phyloP scores from a whole-genome alignment of 495 filamentous ascomycete genomes.

The Talaromyces stipitatus region DNA sequence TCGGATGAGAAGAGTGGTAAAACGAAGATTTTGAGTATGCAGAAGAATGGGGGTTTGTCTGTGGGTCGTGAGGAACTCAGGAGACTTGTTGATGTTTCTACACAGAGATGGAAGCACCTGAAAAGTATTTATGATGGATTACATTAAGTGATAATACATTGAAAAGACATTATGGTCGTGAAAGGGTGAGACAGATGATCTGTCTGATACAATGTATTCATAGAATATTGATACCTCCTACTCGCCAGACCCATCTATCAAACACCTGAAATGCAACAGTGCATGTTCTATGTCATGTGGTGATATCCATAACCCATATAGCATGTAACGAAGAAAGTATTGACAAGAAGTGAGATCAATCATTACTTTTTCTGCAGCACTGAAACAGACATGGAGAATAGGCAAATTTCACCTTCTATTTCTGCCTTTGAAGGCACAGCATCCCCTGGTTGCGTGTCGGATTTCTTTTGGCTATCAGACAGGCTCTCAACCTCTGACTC shows the following conservation, averaged over 20 bases:
- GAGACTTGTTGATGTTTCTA: slow-evolving; percentile 43
- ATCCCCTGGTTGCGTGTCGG: not conserved
- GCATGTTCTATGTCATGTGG: not conserved
- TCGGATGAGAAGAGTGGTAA: slow-evolving; percentile 41
- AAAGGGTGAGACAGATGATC: not conserved
- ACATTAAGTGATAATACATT: slow-evolving; percentile 10
- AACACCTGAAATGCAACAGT: not conserved
- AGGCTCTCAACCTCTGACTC: not conserved
- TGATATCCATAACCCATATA: not conserved
- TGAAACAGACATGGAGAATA: slow-evolving; percentile 32
- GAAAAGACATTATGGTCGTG: not conserved
- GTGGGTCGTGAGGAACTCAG: slow-evolving; percentile 49
- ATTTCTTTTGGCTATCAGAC: not conserved
- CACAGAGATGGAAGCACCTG: slow-evolving; percentile 48
- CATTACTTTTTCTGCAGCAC: slow-evolving; percentile 12
- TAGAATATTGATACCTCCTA: not conserved
- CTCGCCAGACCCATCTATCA: not conserved
- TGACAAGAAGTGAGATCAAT: slow-evolving; percentile 25
- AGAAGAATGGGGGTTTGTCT: slow-evolving; percentile 73
- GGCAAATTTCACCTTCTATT: slow-evolving; percentile 8
- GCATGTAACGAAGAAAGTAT: slow-evolving; percentile 9
- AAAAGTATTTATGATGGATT: slow-evolving; percentile 35
- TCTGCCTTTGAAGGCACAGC: slow-evolving; percentile 6
- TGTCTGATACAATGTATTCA: not conserved
- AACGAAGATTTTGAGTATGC: slow-evolving; percentile 56